Evolutionary conservation across 179 eudicot species (phyloP), one percentile per base, ranked within the genome.

Genomic region (Nepenthes alata): DNA sequence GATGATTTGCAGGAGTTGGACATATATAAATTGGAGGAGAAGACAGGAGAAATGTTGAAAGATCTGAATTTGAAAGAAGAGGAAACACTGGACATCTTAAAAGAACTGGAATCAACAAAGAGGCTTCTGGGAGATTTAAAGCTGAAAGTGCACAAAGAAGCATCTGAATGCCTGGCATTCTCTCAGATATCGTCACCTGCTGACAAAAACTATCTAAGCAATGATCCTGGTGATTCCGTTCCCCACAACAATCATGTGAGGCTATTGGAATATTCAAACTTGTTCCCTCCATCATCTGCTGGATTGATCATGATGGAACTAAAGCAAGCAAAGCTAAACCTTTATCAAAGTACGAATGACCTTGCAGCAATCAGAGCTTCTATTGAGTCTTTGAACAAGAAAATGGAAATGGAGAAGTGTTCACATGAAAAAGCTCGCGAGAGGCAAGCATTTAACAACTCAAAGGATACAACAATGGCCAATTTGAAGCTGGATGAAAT

Each of bases 281-380:
- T 56, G 15, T 34, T 62, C 44, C 70, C 70, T 3, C 48, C 67
- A 5, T 61, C 70, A 2, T 44, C 70, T 45, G 66, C 67, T 53
- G 75, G 60, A 39, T 64, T 62, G 11, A 72, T 75, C 13, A 71
- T 75, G 79, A 65, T 48, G 65, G 79, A 78, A 37, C 8, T 72
- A 35, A 72, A 69, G 64, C 82, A 78, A 49, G 72, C 82, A 4
- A 78, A 69, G 44, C 58, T 62, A 37, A 72, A 69, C 56, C 79
- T 78, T 6, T 65, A 54, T 62, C 82, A 69, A 38, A 78, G 58
- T 58, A 78, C 72, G 5, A 69, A 69, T 25, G 77, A 78, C 2
- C 66, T 78, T 37, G 77, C 76, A 44, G 69, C 75, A 16, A 70
- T 72, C 14, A 74, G 82, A 2, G 77, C 77, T 37, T 74, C 79